A percentile compares a stretch with the other conserved stretches of the same genome.
phyloP scores from a whole-genome alignment of 805 yeast genomes.

The Candida andamanensis region DNA sequence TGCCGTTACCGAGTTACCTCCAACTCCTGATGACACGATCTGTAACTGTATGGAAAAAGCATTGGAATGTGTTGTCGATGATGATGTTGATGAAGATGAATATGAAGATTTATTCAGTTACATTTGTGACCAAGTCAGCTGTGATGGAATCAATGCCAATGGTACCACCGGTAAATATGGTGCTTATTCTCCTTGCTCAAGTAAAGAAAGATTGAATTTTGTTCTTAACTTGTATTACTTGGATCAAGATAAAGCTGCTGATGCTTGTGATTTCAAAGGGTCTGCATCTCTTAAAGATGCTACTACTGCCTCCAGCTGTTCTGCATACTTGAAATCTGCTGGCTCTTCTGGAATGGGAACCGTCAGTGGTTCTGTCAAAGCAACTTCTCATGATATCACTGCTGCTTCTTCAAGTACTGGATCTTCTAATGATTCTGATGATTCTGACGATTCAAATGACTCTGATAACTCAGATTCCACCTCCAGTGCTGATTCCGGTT shows the following conservation, averaged over 20 bases:
- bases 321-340: slow-evolving; percentile 55
- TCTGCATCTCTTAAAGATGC: slow-evolving; percentile 33
- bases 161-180: slow-evolving; percentile 39
- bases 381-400: slow-evolving; percentile 18
- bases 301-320: slow-evolving; percentile 43
- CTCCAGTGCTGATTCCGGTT: slow-evolving; percentile 7
- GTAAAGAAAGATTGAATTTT: slow-evolving; percentile 33
- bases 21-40: slow-evolving; percentile 34
- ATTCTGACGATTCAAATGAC: slow-evolving; percentile 13
- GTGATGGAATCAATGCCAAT: slow-evolving; percentile 33
- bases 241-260: slow-evolving; percentile 17
- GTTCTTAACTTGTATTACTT: slow-evolving; percentile 36
- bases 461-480: slow-evolving; percentile 8
- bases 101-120: slow-evolving; percentile 29
- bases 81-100: slow-evolving; percentile 23
- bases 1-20: slow-evolving; percentile 38
- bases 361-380: slow-evolving; percentile 30
- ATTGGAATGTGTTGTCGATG: slow-evolving; percentile 30
- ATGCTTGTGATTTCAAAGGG: slow-evolving; percentile 38
- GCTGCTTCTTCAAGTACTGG: slow-evolving; percentile 23
- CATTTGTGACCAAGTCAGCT: slow-evolving; percentile 30
- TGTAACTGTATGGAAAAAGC: slow-evolving; percentile 35
- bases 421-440: slow-evolving; percentile 14
- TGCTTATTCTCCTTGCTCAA: slow-evolving; percentile 35
- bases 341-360: slow-evolving; percentile 67